Conservation (phyloP, 768 basidiomycete species). For the Rhizopogon roseolus region DNA sequence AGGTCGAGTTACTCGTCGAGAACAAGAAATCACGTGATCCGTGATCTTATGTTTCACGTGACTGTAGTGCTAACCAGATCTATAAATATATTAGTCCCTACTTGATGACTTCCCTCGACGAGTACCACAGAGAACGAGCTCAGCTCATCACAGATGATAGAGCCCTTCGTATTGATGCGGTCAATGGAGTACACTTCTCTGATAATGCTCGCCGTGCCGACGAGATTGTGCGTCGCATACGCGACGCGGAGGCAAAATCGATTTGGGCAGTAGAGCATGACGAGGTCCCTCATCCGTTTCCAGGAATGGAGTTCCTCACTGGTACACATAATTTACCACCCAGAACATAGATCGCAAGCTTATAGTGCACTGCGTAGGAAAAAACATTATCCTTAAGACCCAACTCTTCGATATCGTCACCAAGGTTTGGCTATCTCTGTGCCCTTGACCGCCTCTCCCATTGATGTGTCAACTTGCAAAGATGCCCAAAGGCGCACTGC, state of each 20-base stretch:
- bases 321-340: slow-evolving; percentile 32
- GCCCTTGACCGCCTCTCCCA: neutral
- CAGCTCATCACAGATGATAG: slow-evolving; percentile 37
- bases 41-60: slow-evolving; percentile 8
- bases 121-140: slow-evolving; percentile 21
- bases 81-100: neutral
- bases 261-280: slow-evolving; percentile 58
- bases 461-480: slow-evolving; percentile 14
- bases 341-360: neutral
- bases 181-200: neutral
- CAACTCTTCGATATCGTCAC: slow-evolving; percentile 55
- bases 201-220: slow-evolving; percentile 44
- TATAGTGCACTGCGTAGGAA: slow-evolving; percentile 31
- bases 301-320: slow-evolving; percentile 77
- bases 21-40: slow-evolving; percentile 1
- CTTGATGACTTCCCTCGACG: slow-evolving; percentile 9
- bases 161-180: slow-evolving; percentile 43
- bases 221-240: slow-evolving; percentile 47
- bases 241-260: slow-evolving; percentile 45
- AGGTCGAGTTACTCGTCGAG: neutral
- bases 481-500: slow-evolving; percentile 80
- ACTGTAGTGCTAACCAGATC: neutral
- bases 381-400: slow-evolving; percentile 54
- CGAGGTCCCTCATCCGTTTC: slow-evolving; percentile 57
- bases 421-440: slow-evolving; percentile 36